Percentiles rank a stretch among this genome's conserved stretches.
These are phyloP conservation scores for Dactylis glomerata DNA, from an alignment of 176 grass and related monocot species.

Conservation along the genomic window DNA sequence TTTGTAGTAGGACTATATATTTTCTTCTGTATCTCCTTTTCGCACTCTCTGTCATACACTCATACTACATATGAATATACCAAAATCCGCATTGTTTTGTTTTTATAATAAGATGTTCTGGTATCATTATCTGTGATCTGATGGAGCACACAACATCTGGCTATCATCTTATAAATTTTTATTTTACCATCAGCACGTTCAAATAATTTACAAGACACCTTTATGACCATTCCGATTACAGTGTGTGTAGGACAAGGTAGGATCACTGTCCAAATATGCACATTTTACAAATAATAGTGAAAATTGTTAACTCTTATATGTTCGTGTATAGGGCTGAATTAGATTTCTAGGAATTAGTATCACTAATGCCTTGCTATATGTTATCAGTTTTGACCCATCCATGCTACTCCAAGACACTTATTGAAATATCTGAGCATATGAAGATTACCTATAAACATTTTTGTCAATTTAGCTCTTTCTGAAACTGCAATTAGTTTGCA, in stretches of 20 bases:
- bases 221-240: neutral
- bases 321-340: neutral
- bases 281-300: neutral
- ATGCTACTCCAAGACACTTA: neutral
- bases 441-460: constrained; percentile 43
- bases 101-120: neutral
- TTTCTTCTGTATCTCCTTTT: too few species aligned
- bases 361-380: neutral
- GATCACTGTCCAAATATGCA: neutral
- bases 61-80: neutral
- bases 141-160: neutral
- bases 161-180: neutral
- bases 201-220: neutral
- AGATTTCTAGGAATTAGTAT: neutral
- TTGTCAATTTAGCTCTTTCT: constrained; percentile 31
- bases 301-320: neutral
- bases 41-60: neutral
- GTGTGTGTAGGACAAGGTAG: neutral
- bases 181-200: neutral
- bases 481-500: neutral
- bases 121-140: neutral
- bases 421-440: neutral
- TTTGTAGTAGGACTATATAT: neutral
- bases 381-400: neutral
- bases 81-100: neutral